Base-by-base conservation (phyloP, 1,139 yeast species). In the Candida glucosophila region DNA sequence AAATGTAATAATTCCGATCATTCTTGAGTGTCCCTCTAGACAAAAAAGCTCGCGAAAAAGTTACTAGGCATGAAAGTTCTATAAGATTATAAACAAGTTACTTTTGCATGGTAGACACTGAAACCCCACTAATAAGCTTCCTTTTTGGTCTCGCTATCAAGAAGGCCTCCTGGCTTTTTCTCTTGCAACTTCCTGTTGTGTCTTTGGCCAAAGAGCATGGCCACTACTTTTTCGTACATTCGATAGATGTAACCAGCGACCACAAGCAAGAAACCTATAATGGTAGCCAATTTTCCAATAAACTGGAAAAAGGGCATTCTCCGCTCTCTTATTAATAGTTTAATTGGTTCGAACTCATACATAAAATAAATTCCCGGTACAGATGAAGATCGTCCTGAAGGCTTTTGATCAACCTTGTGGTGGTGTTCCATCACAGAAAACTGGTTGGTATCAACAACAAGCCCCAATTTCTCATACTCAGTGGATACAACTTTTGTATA, bases 301-400 rank as follows among this genome's bases (percentile, higher is more conserved):
- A 92, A 90, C 41, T 77, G 83, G 20, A 74, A 48, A 46, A 90
- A 88, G 2, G 92, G 70, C 26, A 88, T 59, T 34, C 97, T 64
- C 29, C 59, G 62, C 46, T 88, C 97, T 15, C 65, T 62, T 19
- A 86, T 67, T 3, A 70, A 55, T 40, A 90, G 64, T 28, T 77
- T 70, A 22, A 90, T 72, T 4, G 97, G 92, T 43, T 90, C 97
- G 47, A 90, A 85, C 38, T 83, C 88, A 49, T 88, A 90, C 29
- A 70, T 71, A 58, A 90, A 73, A 44, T 67, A 81, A 19, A 90
- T 76, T 0, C 97, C 97, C 2, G 96, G 95, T 3, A 66, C 47
- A 6, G 61, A 66, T 20, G 41, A 43, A 1, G 58, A 56, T 6
- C 29, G 25, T 1, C 49, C 49, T n/a, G n/a, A n/a, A n/a, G n/a